Percentiles rank a stretch among this genome's conserved stretches.
These are phyloP conservation scores for Lepiota venenata DNA, from an alignment of 768 basidiomycete species.

Conservation along the genomic window DNA sequence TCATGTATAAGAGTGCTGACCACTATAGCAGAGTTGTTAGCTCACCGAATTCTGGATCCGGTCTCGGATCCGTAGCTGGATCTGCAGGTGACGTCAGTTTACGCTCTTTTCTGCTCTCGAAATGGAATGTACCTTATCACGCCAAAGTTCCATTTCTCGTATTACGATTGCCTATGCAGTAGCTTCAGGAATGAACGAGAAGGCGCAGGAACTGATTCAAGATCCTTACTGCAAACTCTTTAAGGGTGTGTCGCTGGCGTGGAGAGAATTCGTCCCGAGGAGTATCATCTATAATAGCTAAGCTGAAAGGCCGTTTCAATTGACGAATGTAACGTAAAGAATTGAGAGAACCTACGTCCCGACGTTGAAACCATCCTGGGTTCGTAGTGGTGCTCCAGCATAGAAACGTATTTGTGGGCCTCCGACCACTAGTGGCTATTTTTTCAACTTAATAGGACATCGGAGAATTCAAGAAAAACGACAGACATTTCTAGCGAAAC, in stretches of 20 bases:
- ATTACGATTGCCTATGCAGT: constrained; percentile 71
- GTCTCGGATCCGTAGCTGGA: constrained; percentile 87
- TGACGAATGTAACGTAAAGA: not conserved
- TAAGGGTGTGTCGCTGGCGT: constrained; percentile 85
- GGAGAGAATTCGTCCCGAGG: constrained; percentile 86
- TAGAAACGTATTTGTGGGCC: constrained; percentile 79
- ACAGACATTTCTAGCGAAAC: constrained; percentile 80
- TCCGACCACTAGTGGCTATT: constrained; percentile 68
- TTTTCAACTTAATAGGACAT: not conserved
- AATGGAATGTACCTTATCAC: constrained; percentile 65
- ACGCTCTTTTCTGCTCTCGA: not conserved
- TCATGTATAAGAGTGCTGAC: not conserved
- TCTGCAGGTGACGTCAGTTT: constrained; percentile 36
- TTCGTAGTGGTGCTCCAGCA: constrained; percentile 87
- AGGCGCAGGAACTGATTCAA: not conserved
- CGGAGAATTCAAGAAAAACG: not conserved
- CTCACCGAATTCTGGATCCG: constrained; percentile 86
- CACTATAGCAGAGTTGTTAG: not conserved
- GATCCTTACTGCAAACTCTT: constrained; percentile 76
- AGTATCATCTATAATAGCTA: constrained; percentile 82
- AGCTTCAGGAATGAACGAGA: not conserved
- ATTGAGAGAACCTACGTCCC: constrained; percentile 54
- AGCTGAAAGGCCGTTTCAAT: constrained; percentile 31
- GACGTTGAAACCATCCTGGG: constrained; percentile 87
- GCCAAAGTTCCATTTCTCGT: constrained; percentile 95